A percentile compares a stretch with the other conserved stretches of the same genome.
phyloP scores from a whole-genome alignment of 2,329 filamentous ascomycete genomes.

The Neonectria faginata region DNA sequence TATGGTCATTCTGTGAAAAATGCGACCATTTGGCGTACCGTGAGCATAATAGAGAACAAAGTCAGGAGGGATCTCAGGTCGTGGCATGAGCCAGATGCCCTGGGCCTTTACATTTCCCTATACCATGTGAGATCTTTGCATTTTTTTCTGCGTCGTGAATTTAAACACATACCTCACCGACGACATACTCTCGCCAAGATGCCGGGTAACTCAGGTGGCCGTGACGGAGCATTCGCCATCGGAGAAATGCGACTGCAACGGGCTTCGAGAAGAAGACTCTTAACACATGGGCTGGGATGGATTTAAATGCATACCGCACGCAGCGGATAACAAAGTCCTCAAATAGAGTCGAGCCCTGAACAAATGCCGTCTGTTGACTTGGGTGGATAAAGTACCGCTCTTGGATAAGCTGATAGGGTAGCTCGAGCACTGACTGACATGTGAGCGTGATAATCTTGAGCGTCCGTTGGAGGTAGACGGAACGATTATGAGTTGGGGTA shows the following conservation, averaged over 20 bases:
- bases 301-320: conserved; percentile 81
- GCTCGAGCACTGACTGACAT: conserved; percentile 41
- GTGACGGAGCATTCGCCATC: conserved; percentile 80
- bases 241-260: conserved; percentile 79
- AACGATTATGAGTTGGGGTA: conserved; percentile 2
- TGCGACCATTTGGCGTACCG: conserved; percentile 59
- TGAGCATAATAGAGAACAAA: conserved; percentile 86
- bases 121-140: not conserved
- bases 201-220: conserved; percentile 73
- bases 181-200: conserved; percentile 67
- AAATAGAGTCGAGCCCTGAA: conserved; percentile 76
- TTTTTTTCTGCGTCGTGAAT: not conserved
- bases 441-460: conserved; percentile 27
- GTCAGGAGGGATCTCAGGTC: conserved; percentile 73
- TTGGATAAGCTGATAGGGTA: conserved; percentile 48
- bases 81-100: conserved; percentile 77
- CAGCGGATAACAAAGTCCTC: conserved; percentile 83
- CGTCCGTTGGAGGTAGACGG: conserved; percentile 10
- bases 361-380: conserved; percentile 65
- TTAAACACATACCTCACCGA: conserved; percentile 45
- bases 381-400: conserved; percentile 49
- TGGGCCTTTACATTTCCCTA: conserved; percentile 58
- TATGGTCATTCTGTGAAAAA: not conserved
- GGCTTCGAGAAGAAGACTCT: conserved; percentile 82
- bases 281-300: conserved; percentile 75